Evolutionary conservation across 1,139 yeast species (phyloP), one percentile per base, ranked within the genome.

Genomic region (Geotrichum candidum): DNA sequence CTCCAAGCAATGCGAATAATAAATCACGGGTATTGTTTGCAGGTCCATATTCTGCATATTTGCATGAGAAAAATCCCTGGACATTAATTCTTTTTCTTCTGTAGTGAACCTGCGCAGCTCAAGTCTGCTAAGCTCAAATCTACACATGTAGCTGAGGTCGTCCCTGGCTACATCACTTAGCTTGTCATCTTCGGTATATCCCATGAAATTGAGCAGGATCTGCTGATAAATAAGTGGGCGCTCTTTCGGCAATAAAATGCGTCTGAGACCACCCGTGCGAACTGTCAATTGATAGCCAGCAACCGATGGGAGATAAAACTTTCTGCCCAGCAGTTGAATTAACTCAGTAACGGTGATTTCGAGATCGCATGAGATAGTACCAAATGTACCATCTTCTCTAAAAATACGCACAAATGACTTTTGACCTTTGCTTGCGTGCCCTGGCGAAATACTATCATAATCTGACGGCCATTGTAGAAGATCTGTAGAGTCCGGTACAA

Each of bases 11-110:
- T 86, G 90, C 67, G 86, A 89, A 70, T 87, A 92, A 68, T 91
- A 84, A 53, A 87, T 81, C 61, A 90, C 87, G 0, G 97, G 97
- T n/a, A 92, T 88, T 41, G 90, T 90, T 66, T 90, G 90, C 63
- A 91, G 78, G 68, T 88, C 87, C 77, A 88, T 82, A 58, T 88
- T 84, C 51, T 86, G 83, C 63, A 92, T 79, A 69, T 89, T 84
- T 13, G 90, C 96, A 71, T 87, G 86, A 18, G 87, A 86, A 66
- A 87, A 86, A 71, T 88, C 87, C 65, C 84, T 83, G 51, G 85
- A 79, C 63, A 87, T 77, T 66, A 82, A 74, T 22, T 82, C 82
- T 68, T 88, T 94, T 69, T 87, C 90, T 56, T 83, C 85, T 27
- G 82, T 83, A 13, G 87, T 81, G 62, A 89, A 80, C 64, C 86